Evolutionary conservation across 2,329 filamentous ascomycete genomes (phyloP), one percentile per base, ranked within the genome.

Genomic region (Pleochaeta shiraiana): DNA sequence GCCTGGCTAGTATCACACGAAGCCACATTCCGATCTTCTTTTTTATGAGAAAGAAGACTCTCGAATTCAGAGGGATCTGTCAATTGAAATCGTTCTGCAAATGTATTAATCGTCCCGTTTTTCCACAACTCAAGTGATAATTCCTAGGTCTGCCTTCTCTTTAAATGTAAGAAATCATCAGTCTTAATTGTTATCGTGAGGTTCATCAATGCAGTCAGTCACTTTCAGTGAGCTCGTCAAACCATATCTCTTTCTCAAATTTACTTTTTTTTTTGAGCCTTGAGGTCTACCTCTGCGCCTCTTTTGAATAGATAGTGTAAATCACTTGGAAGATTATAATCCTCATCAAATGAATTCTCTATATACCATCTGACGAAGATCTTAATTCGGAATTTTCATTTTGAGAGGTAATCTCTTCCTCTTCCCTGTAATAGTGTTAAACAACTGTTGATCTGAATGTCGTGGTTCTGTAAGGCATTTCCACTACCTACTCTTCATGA

Each of bases 401-500:
- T 47, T n/a, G n/a, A n/a, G 43, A 47, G 5, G 11, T n/a, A 12
- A 9, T 47, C 11, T n/a, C 19, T 5, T 47, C 19, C 19, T 47
- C 9, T 11, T 55, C 50, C 28, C 7, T 26, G 9, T 55, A 26
- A 31, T 26, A 55, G 7, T 6, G 50, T 24, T 60, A 34, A 7
- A 60, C 55, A 6, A 34, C 31, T 7, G 55, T 60, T 12, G 30
- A 34, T n/a, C 55, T 33, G 34, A 60, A 60, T 60, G 4, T 60
- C 4, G 55, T 34, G 4, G 31, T 3, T 3, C 57, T 21, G 14
- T 57, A n/a, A 39, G 31, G 47, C 47, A 64, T 53, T 28, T 55
- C 31, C n/a, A 64, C 11, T 37, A 30, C 26, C 26, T 47, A 64
- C 43, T 64, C 63, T 39, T 57, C 21, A 24, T 57, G 45, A 26